Evolutionary conservation across 768 basidiomycete species (phyloP).

Genomic region (Termitomyces sp.): DNA sequence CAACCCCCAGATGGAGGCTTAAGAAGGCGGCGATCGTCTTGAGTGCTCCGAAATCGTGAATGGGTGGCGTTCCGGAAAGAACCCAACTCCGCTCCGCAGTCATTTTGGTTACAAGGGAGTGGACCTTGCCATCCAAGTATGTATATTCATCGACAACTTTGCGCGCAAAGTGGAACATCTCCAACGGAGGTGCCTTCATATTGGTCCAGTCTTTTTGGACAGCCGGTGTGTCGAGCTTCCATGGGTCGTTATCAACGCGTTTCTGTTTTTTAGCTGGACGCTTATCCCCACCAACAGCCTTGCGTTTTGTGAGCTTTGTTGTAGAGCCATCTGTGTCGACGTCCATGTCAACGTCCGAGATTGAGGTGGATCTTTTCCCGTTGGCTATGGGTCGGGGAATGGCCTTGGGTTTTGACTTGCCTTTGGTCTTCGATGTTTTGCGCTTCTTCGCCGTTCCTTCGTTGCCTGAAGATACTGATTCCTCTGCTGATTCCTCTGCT

Average conservation of each 20-base stretch:
- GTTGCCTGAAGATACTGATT: conserved; percentile 28
- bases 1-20: conserved; percentile 85
- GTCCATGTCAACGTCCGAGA: conserved; percentile 44
- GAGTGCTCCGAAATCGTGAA: conserved; percentile 83
- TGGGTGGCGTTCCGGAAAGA: conserved; percentile 93
- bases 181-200: conserved; percentile 80
- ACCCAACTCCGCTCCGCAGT: conserved; percentile 87
- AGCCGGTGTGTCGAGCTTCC: conserved; percentile 60
- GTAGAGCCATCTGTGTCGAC: conserved; percentile 41
- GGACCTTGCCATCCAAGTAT: conserved; percentile 77
- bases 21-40: conserved; percentile 90
- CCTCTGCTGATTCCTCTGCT: conserved; percentile 12
- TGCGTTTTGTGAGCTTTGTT: conserved; percentile 31
- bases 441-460: conserved; percentile 20
- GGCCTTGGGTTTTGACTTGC: conserved; percentile 20
- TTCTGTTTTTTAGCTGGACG: conserved; percentile 49
- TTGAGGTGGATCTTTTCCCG: conserved; percentile 14
- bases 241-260: conserved; percentile 65
- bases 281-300: conserved; percentile 30
- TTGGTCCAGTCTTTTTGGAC: conserved; percentile 72
- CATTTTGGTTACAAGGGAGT: conserved; percentile 71
- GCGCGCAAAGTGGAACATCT: conserved; percentile 89
- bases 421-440: conserved; percentile 21
- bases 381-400: conserved; percentile 10
- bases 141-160: conserved; percentile 94